Percentiles rank a stretch among this genome's conserved stretches.
phyloP scores from a whole-genome alignment of 805 yeast genomes.

The Yamadazyma insecticola region DNA sequence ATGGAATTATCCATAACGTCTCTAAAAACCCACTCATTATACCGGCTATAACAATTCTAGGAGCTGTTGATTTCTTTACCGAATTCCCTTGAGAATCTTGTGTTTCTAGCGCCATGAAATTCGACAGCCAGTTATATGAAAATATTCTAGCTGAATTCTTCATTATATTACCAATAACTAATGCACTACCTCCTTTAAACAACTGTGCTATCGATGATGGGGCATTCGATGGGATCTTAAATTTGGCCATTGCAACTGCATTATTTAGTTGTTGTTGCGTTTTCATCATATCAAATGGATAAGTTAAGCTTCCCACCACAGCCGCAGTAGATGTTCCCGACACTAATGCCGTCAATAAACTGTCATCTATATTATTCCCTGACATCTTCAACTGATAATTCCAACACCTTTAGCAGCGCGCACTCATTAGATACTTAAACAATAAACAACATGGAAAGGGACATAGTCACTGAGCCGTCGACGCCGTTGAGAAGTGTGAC shows the following conservation, averaged over 20 bases:
- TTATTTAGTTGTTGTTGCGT: slow-evolving; percentile 57
- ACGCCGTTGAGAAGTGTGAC: neutral
- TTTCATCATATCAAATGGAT: slow-evolving; percentile 69
- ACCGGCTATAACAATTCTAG: slow-evolving; percentile 81
- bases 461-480: neutral
- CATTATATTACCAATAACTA: slow-evolving; percentile 67
- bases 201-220: slow-evolving; percentile 30
- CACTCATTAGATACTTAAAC: no score
- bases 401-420: slow-evolving; percentile 8
- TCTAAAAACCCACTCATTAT: slow-evolving; percentile 79
- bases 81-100: slow-evolving; percentile 28
- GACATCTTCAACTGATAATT: neutral
- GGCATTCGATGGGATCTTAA: slow-evolving; percentile 28
- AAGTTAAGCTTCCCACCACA: slow-evolving; percentile 57
- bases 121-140: slow-evolving; percentile 69
- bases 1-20: slow-evolving; percentile 80
- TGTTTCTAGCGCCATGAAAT: slow-evolving; percentile 52
- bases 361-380: slow-evolving; percentile 15
- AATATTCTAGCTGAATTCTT: slow-evolving; percentile 73
- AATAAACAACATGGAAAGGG: neutral
- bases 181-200: slow-evolving; percentile 64
- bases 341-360: slow-evolving; percentile 52
- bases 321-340: slow-evolving; percentile 63
- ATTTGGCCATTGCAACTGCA: slow-evolving; percentile 27
- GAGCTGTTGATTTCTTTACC: slow-evolving; percentile 64